These are phyloP conservation scores for Daldinia vernicosa DNA, from an alignment of 495 filamentous ascomycete genomes.

Conservation along the genomic window DNA sequence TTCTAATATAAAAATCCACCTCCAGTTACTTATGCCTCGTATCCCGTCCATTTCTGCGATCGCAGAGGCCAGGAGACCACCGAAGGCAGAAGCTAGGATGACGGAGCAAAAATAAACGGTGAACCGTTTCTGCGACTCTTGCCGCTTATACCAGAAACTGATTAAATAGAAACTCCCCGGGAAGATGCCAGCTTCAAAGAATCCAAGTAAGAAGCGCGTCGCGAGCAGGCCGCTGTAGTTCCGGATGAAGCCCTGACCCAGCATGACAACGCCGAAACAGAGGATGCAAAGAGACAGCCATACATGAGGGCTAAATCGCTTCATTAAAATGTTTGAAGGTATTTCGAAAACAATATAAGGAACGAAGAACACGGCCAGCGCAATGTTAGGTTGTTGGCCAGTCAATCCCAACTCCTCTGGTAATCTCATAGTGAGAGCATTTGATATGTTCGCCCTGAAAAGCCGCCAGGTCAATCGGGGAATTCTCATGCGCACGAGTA, in stretches of 20 bases:
- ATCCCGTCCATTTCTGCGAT: slow-evolving; percentile 72
- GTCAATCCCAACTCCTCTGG: slow-evolving; percentile 66
- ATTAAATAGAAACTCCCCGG: slow-evolving; percentile 83
- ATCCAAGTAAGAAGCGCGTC: slow-evolving; percentile 61
- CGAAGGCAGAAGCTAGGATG: slow-evolving; percentile 77
- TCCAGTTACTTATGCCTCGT: slow-evolving; percentile 70
- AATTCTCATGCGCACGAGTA: slow-evolving; percentile 52
- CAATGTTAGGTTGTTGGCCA: slow-evolving; percentile 72
- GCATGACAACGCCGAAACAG: slow-evolving; percentile 59
- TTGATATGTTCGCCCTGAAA: slow-evolving; percentile 59
- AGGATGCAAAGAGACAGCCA: slow-evolving; percentile 66
- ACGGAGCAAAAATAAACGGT: slow-evolving; percentile 83
- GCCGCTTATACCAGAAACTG: slow-evolving; percentile 69
- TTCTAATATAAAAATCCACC: slow-evolving; percentile 79
- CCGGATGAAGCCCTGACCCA: slow-evolving; percentile 60
- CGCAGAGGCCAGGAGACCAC: slow-evolving; percentile 73
- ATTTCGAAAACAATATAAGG: slow-evolving; percentile 83
- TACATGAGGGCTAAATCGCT: slow-evolving; percentile 56
- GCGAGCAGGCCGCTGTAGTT: slow-evolving; percentile 60
- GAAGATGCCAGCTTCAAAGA: slow-evolving; percentile 70
- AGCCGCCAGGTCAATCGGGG: background rate
- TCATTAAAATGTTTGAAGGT: slow-evolving; percentile 79
- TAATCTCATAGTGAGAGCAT: slow-evolving; percentile 68
- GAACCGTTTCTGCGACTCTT: slow-evolving; percentile 55
- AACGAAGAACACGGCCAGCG: slow-evolving; percentile 80